Conservation (phyloP, 257 asterid genomes). For the Salvia splendens region DNA sequence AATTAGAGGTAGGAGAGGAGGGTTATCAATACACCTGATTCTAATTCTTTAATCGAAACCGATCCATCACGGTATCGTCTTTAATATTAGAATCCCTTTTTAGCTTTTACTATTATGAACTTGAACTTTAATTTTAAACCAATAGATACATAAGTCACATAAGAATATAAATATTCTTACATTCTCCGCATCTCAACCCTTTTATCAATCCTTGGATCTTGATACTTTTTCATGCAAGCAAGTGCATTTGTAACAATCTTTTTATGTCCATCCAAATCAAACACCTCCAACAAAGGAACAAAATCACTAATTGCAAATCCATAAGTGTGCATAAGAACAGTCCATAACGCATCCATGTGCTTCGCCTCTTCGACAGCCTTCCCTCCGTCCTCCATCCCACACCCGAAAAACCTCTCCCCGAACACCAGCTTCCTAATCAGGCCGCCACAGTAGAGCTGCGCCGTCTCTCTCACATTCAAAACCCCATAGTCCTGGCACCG, state of each 20-base stretch:
- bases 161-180: too few relatives aligned
- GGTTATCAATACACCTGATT: too few relatives aligned
- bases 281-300: conserved; percentile 31
- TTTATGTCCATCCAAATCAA: conserved; percentile 43
- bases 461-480: conserved; percentile 25
- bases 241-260: conserved; percentile 24
- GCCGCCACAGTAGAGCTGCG: conserved; percentile 31
- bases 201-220: conserved; percentile 28
- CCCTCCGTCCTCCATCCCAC: conserved; percentile 30
- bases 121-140: too few relatives aligned
- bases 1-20: too few relatives aligned
- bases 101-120: too few relatives aligned
- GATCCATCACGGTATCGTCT: too few relatives aligned
- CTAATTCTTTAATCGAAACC: too few relatives aligned
- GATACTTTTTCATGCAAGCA: conserved; percentile 23
- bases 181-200: conserved; percentile 43
- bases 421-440: conserved; percentile 31
- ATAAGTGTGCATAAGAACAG: not conserved
- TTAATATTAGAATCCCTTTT: too few relatives aligned
- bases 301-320: conserved; percentile 35
- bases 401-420: conserved; percentile 27
- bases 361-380: conserved; percentile 39
- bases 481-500: not conserved
- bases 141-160: too few relatives aligned
- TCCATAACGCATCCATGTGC: conserved; percentile 30